Conservation (phyloP, 257 asterid genomes). For the Plantago major region DNA sequence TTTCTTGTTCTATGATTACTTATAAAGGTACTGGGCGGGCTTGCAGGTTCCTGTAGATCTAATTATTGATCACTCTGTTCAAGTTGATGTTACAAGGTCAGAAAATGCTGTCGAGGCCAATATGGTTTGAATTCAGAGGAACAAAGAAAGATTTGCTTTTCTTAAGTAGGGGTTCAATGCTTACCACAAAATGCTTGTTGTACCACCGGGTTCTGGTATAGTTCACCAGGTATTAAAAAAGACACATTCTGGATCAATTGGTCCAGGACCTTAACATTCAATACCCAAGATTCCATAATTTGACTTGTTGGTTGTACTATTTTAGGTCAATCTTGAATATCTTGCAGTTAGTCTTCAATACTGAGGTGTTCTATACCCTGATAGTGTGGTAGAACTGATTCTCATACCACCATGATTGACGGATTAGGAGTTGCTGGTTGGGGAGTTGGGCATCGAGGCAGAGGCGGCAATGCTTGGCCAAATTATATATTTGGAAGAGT, state of each 20-base stretch:
- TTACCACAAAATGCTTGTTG: slow-evolving; percentile 94
- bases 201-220: slow-evolving; percentile 98
- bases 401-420: slow-evolving; percentile 97
- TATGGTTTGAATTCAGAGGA: slow-evolving; percentile 92
- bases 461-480: slow-evolving; percentile 99
- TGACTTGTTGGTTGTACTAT: slow-evolving; percentile 9
- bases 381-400: slow-evolving; percentile 95
- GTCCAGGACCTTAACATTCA: not conserved
- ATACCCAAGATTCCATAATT: not conserved
- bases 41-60: slow-evolving; percentile 95
- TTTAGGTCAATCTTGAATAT: slow-evolving; percentile 90
- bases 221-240: slow-evolving; percentile 75
- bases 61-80: slow-evolving; percentile 94
- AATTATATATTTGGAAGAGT: slow-evolving; percentile 33
- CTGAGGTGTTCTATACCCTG: slow-evolving; percentile 86
- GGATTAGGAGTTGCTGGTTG: slow-evolving; percentile 98
- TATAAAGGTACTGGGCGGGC: slow-evolving; percentile 20
- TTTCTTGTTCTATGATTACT: not conserved
- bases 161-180: slow-evolving; percentile 98
- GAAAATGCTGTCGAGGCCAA: slow-evolving; percentile 93
- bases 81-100: slow-evolving; percentile 86
- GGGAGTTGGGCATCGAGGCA: slow-evolving; percentile 99
- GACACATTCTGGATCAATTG: not conserved
- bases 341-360: slow-evolving; percentile 87
- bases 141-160: slow-evolving; percentile 96